These are phyloP conservation scores for Camelina hispida DNA, from an alignment of 345 rosid species.

Conservation along the genomic window DNA sequence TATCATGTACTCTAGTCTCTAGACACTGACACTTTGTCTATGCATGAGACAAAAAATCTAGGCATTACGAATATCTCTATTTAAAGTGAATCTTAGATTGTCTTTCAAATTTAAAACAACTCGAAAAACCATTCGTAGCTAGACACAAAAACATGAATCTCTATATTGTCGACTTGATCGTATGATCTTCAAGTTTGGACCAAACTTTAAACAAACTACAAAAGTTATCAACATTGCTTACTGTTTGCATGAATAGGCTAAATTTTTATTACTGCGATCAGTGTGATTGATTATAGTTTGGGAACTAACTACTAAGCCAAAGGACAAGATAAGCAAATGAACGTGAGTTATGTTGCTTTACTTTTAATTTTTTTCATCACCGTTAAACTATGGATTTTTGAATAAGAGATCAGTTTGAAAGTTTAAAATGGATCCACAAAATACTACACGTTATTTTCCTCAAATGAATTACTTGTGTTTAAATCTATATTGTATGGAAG, in stretches of 20 bases:
- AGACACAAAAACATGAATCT: constrained; percentile 43
- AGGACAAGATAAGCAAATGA: background rate
- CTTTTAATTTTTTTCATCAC: too few relatives aligned
- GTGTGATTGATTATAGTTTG: constrained; percentile 2
- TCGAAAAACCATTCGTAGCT: constrained; percentile 39
- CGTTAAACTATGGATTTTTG: background rate
- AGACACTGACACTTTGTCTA: constrained; percentile 23
- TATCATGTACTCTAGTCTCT: constrained; percentile 20
- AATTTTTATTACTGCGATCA: background rate
- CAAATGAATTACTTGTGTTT: background rate
- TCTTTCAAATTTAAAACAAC: constrained; percentile 26
- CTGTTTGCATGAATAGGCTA: background rate
- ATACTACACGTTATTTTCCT: background rate
- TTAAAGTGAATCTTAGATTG: constrained; percentile 33
- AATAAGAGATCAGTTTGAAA: background rate
- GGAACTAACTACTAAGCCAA: background rate
- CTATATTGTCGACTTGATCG: constrained; percentile 29
- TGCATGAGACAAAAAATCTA: constrained; percentile 21
- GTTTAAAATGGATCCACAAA: background rate
- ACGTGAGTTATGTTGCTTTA: too few relatives aligned
- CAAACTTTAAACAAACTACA: background rate
- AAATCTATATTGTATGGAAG: too few relatives aligned
- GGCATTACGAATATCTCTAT: constrained; percentile 30
- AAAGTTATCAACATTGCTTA: background rate
- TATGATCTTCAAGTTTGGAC: constrained; percentile 1